A percentile compares a stretch with the other conserved stretches of the same genome.
phyloP scores from a whole-genome alignment of 108 stramenopile genomes.

The Mayamaea pseudoterrestris region DNA sequence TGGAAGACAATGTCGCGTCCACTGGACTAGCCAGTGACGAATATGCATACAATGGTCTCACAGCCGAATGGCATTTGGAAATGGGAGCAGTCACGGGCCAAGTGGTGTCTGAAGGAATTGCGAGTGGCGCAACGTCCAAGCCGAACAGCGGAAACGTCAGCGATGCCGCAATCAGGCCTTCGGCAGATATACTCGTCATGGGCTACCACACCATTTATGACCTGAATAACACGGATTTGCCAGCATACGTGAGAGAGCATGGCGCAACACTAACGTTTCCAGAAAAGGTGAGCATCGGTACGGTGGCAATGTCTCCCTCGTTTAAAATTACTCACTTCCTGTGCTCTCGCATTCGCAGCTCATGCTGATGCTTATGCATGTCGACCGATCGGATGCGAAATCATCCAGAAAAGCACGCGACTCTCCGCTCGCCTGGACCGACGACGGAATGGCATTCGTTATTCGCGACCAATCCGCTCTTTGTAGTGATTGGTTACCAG shows the following conservation, averaged over 20 bases:
- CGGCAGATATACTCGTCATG: no score
- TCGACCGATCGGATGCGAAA: neutral
- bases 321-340: neutral
- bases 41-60: no score
- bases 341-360: neutral
- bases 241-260: constrained; percentile 1
- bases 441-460: neutral
- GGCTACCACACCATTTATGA: neutral
- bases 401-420: neutral
- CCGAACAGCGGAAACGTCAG: no score
- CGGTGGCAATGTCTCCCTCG: neutral
- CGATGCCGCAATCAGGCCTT: no score
- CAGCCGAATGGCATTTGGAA: no score
- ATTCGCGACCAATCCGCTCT: neutral
- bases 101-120: no score
- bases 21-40: no score
- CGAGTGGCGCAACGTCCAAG: no score
- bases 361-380: constrained; percentile 1
- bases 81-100: no score
- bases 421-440: neutral
- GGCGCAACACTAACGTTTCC: constrained; percentile 5
- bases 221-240: neutral
- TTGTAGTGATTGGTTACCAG: constrained; percentile 21
- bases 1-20: no score
- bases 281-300: constrained; percentile 5